A percentile compares a stretch with the other conserved stretches of the same genome.
Evolutionary conservation across 2,329 filamentous ascomycete species (phyloP).

Genomic region (Diplodia scrobiculata): DNA sequence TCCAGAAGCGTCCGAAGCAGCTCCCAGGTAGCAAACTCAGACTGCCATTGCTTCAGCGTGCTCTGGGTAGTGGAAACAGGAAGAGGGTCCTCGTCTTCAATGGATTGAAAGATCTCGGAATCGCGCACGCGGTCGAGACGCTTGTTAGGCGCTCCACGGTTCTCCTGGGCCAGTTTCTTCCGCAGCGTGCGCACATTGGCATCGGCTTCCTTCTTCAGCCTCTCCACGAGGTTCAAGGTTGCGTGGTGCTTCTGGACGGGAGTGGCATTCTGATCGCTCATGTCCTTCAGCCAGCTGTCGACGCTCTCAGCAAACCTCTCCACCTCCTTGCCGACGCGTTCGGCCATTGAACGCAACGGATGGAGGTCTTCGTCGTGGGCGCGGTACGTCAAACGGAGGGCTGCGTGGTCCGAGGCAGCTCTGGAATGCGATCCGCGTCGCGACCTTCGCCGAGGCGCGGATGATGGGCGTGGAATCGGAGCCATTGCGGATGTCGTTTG

Average conservation of each 20-base stretch:
- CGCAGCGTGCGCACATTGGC: conserved; percentile 52
- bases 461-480: conserved; percentile 35
- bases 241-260: conserved; percentile 61
- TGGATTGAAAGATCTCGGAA: conserved; percentile 32
- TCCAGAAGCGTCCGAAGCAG: conserved; percentile 74
- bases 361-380: conserved; percentile 53
- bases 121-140: conserved; percentile 34
- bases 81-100: conserved; percentile 36
- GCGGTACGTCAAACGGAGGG: conserved; percentile 32
- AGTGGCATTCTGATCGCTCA: conserved; percentile 37
- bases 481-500: conserved; percentile 34
- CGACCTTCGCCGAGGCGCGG: conserved; percentile 20
- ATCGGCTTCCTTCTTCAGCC: conserved; percentile 55
- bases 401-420: conserved; percentile 31
- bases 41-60: conserved; percentile 66
- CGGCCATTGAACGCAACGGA: conserved; percentile 65
- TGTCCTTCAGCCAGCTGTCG: conserved; percentile 63
- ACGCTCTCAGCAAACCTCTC: conserved; percentile 82
- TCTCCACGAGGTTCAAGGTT: conserved; percentile 43
- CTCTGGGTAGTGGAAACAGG: conserved; percentile 38
- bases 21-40: conserved; percentile 90
- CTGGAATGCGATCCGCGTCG: conserved; percentile 29
- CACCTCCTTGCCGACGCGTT: conserved; percentile 75
- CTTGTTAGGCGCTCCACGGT: conserved; percentile 40
- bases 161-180: conserved; percentile 48